These are phyloP conservation scores for Albugo candida DNA, from an alignment of 352 stramenopile species.

Conservation along the genomic window DNA sequence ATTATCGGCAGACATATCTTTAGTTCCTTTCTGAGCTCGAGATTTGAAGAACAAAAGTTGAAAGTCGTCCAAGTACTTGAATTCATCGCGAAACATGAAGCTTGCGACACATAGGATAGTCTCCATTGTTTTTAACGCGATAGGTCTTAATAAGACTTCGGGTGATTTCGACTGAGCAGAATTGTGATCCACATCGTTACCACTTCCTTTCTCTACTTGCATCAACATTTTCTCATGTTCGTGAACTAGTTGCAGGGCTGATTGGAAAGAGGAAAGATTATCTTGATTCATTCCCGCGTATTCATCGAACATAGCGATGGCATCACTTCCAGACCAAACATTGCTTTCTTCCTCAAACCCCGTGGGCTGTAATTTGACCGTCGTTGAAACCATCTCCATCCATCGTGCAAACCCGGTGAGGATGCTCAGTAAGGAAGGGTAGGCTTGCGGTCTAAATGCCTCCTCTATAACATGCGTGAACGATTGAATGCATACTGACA, in stretches of 20 bases:
- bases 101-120: conserved; percentile 44
- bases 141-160: conserved; percentile 15
- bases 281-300: conserved; percentile 10
- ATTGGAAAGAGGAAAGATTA: not conserved
- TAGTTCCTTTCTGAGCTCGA: conserved; percentile 4
- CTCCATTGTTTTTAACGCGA: conserved; percentile 29
- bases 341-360: conserved; percentile 59
- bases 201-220: conserved; percentile 1
- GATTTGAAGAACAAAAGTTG: conserved; percentile 41
- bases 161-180: not conserved
- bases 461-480: conserved; percentile 14
- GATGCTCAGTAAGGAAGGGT: conserved; percentile 2
- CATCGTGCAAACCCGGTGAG: conserved; percentile 5
- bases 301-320: conserved; percentile 48
- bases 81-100: conserved; percentile 61
- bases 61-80: conserved; percentile 71
- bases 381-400: not conserved
- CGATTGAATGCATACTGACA: conserved; percentile 31
- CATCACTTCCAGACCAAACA: conserved; percentile 37
- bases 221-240: conserved; percentile 1
- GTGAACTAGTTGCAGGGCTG: not conserved
- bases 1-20: not conserved
- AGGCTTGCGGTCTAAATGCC: conserved; percentile 1
- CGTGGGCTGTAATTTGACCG: conserved; percentile 10
- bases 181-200: not conserved